Evolutionary conservation across 345 rosid species (phyloP).

Genomic region (Eucalyptus caleyi): DNA sequence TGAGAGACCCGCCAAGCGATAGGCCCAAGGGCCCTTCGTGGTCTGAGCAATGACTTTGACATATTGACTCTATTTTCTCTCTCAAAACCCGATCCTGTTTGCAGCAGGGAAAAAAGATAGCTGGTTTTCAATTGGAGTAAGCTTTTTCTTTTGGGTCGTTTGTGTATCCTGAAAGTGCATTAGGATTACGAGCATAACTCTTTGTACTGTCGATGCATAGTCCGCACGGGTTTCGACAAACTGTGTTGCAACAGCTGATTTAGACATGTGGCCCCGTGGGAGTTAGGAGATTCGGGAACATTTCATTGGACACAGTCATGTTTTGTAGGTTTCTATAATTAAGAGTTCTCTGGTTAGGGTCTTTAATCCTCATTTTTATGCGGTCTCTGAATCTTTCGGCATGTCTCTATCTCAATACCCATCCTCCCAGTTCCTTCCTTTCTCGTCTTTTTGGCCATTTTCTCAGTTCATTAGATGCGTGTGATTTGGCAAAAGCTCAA

Average conservation of each 20-base stretch:
- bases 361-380: neutral
- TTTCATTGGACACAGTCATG: neutral
- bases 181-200: constrained; percentile 3
- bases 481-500: neutral
- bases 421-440: neutral
- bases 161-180: constrained; percentile 12
- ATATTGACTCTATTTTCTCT: constrained; percentile 12
- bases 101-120: neutral
- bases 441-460: neutral
- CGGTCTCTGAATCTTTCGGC: neutral
- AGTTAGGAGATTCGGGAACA: neutral
- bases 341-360: neutral
- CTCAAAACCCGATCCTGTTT: neutral
- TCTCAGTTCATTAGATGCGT: neutral
- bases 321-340: neutral
- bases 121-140: constrained; percentile 4
- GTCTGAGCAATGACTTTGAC: neutral
- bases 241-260: neutral
- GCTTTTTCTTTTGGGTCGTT: neutral
- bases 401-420: neutral
- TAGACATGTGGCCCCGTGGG: neutral
- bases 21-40: constrained; percentile 7
- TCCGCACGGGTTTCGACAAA: neutral
- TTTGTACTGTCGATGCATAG: constrained; percentile 1
- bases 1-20: constrained; percentile 83